phyloP scores from a whole-genome alignment of 2,329 filamentous ascomycete species.

The Epichloe gansuensis region DNA sequence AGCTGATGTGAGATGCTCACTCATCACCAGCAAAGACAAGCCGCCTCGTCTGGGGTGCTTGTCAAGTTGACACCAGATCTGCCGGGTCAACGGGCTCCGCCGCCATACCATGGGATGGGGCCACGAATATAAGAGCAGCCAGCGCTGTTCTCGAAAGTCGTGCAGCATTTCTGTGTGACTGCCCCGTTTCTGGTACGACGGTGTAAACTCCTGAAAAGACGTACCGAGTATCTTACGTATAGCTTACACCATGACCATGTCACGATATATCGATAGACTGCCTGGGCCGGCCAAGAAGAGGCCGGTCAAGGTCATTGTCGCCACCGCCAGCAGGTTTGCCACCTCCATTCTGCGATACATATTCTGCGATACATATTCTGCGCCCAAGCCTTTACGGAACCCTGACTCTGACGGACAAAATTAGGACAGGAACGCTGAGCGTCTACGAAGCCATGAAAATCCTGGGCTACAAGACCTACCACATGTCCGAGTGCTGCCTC shows the following conservation, averaged over 20 bases:
- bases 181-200: neutral
- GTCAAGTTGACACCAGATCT: too few relatives aligned
- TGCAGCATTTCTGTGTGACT: too few relatives aligned
- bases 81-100: too few relatives aligned
- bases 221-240: neutral
- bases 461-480: slow-evolving; percentile 25
- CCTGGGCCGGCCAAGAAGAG: slow-evolving; percentile 18
- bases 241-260: slow-evolving; percentile 14
- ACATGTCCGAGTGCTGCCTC: slow-evolving; percentile 20
- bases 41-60: too few relatives aligned
- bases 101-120: too few relatives aligned
- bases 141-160: too few relatives aligned
- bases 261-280: slow-evolving; percentile 23
- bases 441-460: slow-evolving; percentile 20
- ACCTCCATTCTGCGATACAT: neutral
- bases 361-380: neutral
- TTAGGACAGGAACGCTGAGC: slow-evolving; percentile 18
- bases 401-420: neutral
- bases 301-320: slow-evolving; percentile 24
- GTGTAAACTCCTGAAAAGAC: too few relatives aligned
- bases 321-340: slow-evolving; percentile 24
- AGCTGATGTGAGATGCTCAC: too few relatives aligned
- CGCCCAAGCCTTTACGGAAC: neutral
- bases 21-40: too few relatives aligned
- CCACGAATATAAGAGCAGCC: too few relatives aligned